Percentiles rank a stretch among this genome's conserved stretches.
phyloP scores from a whole-genome alignment of 768 basidiomycete genomes.

The Mrakia frigida region DNA sequence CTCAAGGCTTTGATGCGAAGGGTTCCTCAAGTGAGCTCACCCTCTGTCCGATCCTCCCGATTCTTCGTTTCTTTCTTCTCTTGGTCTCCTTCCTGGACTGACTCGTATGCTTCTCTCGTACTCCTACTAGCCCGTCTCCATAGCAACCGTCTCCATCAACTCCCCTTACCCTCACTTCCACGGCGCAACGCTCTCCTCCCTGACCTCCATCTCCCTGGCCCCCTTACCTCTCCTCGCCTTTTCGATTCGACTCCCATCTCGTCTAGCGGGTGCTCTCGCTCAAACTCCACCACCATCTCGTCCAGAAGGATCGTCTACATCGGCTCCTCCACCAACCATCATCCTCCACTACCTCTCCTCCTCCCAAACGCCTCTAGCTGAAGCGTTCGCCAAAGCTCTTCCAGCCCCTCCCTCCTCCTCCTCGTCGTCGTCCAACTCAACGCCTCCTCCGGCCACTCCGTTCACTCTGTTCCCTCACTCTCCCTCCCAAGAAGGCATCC shows the following conservation, averaged over 20 bases:
- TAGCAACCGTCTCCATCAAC: conserved; percentile 29
- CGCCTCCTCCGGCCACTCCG: conserved; percentile 31
- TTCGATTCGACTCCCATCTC: conserved; percentile 79
- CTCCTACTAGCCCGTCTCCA: conserved; percentile 26
- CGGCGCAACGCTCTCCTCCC: conserved; percentile 89
- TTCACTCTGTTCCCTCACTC: conserved; percentile 35
- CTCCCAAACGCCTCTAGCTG: conserved; percentile 58
- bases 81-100: background rate
- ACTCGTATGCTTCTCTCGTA: background rate
- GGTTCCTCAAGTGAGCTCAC: conserved; percentile 30
- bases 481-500: conserved; percentile 54
- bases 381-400: conserved; percentile 68
- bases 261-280: conserved; percentile 59
- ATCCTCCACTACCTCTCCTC: conserved; percentile 76
- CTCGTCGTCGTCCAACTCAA: conserved; percentile 23
- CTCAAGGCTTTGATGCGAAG: conserved; percentile 31
- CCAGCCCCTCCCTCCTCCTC: conserved; percentile 57
- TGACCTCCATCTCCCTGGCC: conserved; percentile 84
- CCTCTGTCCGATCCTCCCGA: background rate
- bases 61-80: background rate
- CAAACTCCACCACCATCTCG: background rate
- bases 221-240: conserved; percentile 84
- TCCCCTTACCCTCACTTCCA: conserved; percentile 52
- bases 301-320: background rate
- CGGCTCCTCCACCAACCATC: conserved; percentile 47